Conservation (phyloP, 371 early-diverging fungal species). For the Rhizopus microsporus region DNA sequence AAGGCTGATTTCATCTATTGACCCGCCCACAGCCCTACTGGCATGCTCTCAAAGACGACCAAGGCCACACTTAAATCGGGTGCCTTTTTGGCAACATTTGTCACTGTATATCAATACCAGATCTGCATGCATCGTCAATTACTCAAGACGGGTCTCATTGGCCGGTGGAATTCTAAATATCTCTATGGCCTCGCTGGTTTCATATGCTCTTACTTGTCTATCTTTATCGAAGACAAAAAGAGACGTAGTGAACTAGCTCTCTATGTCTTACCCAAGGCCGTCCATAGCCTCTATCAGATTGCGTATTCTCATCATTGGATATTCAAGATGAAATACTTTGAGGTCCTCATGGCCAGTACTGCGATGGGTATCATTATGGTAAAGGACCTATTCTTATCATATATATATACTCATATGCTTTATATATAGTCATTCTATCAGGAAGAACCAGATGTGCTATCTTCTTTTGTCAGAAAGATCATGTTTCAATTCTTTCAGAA, state of each 20-base stretch:
- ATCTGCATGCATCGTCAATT: constrained; percentile 66
- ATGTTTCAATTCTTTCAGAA: constrained; percentile 60
- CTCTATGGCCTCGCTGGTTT: constrained; percentile 67
- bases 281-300: constrained; percentile 59
- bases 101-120: constrained; percentile 59
- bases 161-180: constrained; percentile 54
- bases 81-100: constrained; percentile 64
- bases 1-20: neutral
- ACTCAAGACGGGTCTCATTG: constrained; percentile 37
- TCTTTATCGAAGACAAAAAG: constrained; percentile 71
- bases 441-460: constrained; percentile 61
- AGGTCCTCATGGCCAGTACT: constrained; percentile 53
- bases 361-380: constrained; percentile 61
- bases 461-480: constrained; percentile 57
- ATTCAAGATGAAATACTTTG: constrained; percentile 57
- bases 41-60: constrained; percentile 49
- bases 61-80: constrained; percentile 62
- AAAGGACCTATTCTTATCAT: constrained; percentile 10
- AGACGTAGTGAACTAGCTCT: constrained; percentile 70
- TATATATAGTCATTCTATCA: constrained; percentile 58
- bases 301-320: constrained; percentile 60
- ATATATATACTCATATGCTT: constrained; percentile 6
- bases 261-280: constrained; percentile 68
- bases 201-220: constrained; percentile 51
- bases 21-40: constrained; percentile 38